Conservation (phyloP, 1,139 yeast species). For the Kodamaea fungicola region DNA sequence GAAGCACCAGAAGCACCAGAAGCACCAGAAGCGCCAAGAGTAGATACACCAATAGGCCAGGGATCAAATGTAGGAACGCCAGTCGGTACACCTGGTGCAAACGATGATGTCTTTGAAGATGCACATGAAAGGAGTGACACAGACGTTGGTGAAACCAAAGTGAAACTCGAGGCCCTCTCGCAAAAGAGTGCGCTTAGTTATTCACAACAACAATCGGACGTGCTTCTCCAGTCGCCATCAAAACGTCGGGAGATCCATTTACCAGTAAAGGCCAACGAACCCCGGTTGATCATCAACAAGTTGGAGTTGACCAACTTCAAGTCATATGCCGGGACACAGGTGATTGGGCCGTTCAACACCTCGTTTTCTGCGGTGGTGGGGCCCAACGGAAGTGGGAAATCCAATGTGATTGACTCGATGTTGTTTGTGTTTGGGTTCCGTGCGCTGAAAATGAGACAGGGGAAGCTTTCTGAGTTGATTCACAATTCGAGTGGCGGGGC, state of each 20-base stretch:
- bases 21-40: too few species aligned
- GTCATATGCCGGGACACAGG: conserved; percentile 93
- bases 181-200: conserved; percentile 17
- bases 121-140: conserved; percentile 4
- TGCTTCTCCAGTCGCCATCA: conserved; percentile 27
- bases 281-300: conserved; percentile 71
- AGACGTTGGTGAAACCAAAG: conserved; percentile 7
- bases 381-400: conserved; percentile 97
- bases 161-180: conserved; percentile 2
- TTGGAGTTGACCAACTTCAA: conserved; percentile 82
- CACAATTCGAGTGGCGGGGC: conserved; percentile 75
- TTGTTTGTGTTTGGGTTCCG: conserved; percentile 96
- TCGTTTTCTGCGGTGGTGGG: conserved; percentile 99
- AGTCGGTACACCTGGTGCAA: not conserved
- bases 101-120: conserved; percentile 9
- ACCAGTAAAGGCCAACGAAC: conserved; percentile 24
- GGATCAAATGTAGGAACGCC: too few species aligned
- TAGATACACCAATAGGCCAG: too few species aligned
- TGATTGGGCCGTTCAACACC: conserved; percentile 90
- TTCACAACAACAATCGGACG: conserved; percentile 29
- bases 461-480: conserved; percentile 83
- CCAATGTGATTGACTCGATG: conserved; percentile 94
- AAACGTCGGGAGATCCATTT: conserved; percentile 21
- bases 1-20: too few species aligned
- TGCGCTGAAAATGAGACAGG: conserved; percentile 95